phyloP scores from a whole-genome alignment of 768 basidiomycete genomes.

The Hygrocybe coccinea region DNA sequence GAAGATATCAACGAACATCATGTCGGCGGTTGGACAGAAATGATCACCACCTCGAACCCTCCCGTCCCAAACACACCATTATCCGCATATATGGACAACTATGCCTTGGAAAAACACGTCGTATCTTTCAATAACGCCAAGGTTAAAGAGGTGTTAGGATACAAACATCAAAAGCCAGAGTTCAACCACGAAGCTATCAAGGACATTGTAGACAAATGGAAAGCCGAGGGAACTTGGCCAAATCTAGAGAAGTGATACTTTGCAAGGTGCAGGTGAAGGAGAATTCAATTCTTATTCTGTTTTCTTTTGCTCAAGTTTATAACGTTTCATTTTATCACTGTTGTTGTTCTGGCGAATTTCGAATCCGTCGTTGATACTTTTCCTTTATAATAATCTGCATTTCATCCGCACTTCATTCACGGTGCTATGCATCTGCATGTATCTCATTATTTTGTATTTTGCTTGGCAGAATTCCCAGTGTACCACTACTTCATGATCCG shows the following conservation, averaged over 20 bases:
- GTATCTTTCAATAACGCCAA: constrained; percentile 67
- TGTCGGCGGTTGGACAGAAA: constrained; percentile 76
- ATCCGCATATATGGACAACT: constrained; percentile 75
- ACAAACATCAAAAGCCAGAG: constrained; percentile 56
- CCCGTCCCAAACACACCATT: constrained; percentile 68
- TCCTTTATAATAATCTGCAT: background rate
- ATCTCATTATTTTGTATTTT: background rate
- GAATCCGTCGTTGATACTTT: background rate
- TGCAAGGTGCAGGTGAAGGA: background rate
- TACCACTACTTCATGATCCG: no score
- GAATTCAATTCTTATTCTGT: background rate
- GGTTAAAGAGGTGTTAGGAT: constrained; percentile 69
- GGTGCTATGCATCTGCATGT: no score
- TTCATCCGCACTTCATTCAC: no score
- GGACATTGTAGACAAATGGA: constrained; percentile 78
- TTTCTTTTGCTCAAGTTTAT: background rate
- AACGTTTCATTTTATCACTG: no score
- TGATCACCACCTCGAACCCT: constrained; percentile 67
- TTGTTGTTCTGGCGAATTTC: no score
- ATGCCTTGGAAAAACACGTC: constrained; percentile 62
- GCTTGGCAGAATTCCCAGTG: background rate
- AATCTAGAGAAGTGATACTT: constrained; percentile 10
- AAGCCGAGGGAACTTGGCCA: constrained; percentile 63
- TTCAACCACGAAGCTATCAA: constrained; percentile 57
- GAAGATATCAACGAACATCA: constrained; percentile 86